Evolutionary conservation across 1,284 basidiomycete genomes (phyloP).

Genomic region (Mycosarcoma mackinlayi): DNA sequence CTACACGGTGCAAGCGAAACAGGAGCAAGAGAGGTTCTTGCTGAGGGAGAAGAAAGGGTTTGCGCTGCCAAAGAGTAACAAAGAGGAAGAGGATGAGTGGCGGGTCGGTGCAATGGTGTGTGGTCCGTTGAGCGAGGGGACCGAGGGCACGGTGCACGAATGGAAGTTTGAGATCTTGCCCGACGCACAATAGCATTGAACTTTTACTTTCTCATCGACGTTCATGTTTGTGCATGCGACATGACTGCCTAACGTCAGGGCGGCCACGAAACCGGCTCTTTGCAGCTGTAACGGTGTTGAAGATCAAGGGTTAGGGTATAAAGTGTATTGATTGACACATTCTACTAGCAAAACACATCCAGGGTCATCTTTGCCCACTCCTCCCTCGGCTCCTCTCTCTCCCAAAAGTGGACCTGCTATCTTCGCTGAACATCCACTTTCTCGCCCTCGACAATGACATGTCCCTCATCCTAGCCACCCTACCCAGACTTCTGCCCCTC

Average conservation of each 20-base stretch:
- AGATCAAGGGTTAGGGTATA: too few species aligned
- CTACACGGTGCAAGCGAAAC: constrained; percentile 20
- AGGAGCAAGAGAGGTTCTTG: constrained; percentile 5
- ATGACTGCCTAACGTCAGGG: too few species aligned
- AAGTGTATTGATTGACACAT: too few species aligned
- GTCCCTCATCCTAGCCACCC: neutral
- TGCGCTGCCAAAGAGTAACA: neutral
- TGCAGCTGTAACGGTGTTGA: too few species aligned
- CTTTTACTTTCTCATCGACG: too few species aligned
- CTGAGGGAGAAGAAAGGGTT: constrained; percentile 40
- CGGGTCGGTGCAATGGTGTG: constrained; percentile 48
- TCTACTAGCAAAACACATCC: neutral
- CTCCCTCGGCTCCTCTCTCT: constrained; percentile 14
- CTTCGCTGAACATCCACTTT: constrained; percentile 8
- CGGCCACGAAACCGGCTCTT: too few species aligned
- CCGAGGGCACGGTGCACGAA: constrained; percentile 9
- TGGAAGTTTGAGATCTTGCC: constrained; percentile 15
- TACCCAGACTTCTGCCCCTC: constrained; percentile 7
- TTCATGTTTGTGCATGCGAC: too few species aligned
- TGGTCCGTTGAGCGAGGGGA: constrained; percentile 18
- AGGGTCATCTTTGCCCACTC: neutral
- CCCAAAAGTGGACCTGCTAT: constrained; percentile 5
- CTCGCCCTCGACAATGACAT: constrained; percentile 16
- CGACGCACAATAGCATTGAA: neutral
- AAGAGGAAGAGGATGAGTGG: constrained; percentile 17